phyloP scores from a whole-genome alignment of 2,329 filamentous ascomycete species.

The Ophiocordyceps camponoti-saundersi region DNA sequence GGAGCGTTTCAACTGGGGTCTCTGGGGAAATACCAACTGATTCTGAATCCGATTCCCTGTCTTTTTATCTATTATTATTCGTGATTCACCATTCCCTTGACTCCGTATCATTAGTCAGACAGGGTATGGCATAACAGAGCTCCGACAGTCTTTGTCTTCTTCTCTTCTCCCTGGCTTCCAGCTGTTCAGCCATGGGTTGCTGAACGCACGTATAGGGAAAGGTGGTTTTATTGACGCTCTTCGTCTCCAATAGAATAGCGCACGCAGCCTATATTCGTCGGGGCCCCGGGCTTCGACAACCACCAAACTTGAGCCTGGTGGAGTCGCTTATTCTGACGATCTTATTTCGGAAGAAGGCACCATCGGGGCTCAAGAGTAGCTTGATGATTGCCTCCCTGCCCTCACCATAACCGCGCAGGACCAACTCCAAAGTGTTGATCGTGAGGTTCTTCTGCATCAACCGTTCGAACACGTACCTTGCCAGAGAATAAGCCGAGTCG shows the following conservation, averaged over 20 bases:
- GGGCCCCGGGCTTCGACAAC: constrained; percentile 67
- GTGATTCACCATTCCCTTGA: too few relatives aligned
- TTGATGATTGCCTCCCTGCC: constrained; percentile 84
- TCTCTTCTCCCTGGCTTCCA: not conserved
- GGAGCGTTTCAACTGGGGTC: not conserved
- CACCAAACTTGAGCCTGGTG: constrained; percentile 90
- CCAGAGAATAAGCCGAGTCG: constrained; percentile 83
- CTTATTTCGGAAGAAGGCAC: constrained; percentile 54
- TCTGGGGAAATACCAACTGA: constrained; percentile 2
- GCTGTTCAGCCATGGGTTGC: too few relatives aligned
- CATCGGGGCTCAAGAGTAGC: constrained; percentile 74
- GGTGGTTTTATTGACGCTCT: too few relatives aligned
- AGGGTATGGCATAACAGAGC: not conserved
- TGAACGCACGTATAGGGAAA: too few relatives aligned
- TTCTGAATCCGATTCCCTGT: not conserved
- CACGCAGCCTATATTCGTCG: constrained; percentile 46
- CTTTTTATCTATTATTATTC: too few relatives aligned
- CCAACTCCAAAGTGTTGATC: constrained; percentile 63
- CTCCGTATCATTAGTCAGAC: not conserved
- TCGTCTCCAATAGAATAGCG: too few relatives aligned
- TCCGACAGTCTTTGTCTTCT: not conserved
- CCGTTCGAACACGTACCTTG: constrained; percentile 65
- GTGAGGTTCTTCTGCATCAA: constrained; percentile 68
- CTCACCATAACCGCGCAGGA: constrained; percentile 69
- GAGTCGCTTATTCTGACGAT: constrained; percentile 70